Base-by-base conservation (phyloP, 1,284 basidiomycete species). In the Hemileia vastatrix region DNA sequence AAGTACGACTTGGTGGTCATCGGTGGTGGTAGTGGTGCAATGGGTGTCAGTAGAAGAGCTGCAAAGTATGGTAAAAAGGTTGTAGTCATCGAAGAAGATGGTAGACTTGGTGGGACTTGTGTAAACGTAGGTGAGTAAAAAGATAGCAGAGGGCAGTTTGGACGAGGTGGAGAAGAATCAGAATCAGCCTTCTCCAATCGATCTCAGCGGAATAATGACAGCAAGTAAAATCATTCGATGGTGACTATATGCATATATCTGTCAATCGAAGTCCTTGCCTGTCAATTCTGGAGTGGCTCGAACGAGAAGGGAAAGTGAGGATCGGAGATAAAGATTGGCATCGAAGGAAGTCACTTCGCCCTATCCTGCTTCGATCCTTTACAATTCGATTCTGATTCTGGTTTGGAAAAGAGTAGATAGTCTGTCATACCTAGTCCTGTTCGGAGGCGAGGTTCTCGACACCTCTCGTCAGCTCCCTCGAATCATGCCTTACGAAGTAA, bases 31-130 rank as follows among this genome's bases (percentile, higher is more conserved):
- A 74, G 72, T n/a, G 73, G 73, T 24, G 73, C 72, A 27, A 73
- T 75, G 72, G 73, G 73, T 55, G 70, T 70, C 32, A n/a, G n/a
- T n/a, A n/a, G n/a, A n/a, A n/a, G 95, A 62, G 93, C 93, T 13
- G 87, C 87, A n/a, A 81, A 81, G 19, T 94, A 97, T 76, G 93
- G 93, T 57, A 90, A 88, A 75, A 96, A 94, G 77, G 90, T 91
- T 55, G 90, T 89, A 11, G 79, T 96, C 24, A 84, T 96, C 31
- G 94, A 98, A 77, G 81, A 81, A 54, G 83, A 84, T 6, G 83
- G 83, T 23, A 77, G 82, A 47, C 82, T 94, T 3, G 95, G 95
- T 40, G 95, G 94, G 50, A 98, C 95, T 40, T 98, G 95, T 74
- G 94, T 98, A 66, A 97, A 83, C 67, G 82, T 94, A 64, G 90